phyloP scores from a whole-genome alignment of 257 asterid genomes.

The Buddleja alternifolia region DNA sequence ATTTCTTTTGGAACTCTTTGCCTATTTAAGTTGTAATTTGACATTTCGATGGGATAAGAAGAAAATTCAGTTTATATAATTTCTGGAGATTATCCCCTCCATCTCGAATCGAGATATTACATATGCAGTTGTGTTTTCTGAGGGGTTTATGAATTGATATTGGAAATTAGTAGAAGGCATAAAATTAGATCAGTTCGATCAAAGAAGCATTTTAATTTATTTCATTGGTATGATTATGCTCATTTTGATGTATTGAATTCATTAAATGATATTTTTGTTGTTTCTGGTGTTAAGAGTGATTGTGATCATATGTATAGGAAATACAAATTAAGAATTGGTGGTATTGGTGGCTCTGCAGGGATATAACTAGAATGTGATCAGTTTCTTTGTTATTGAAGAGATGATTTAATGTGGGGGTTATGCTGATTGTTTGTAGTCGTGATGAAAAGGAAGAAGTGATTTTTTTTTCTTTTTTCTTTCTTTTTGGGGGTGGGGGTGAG shows the following conservation, averaged over 20 bases:
- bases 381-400: not conserved
- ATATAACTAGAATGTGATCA: not conserved
- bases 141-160: not conserved
- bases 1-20: no score
- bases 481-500: not conserved
- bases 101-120: no score
- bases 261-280: not conserved
- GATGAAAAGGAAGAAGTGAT: constrained; percentile 15
- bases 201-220: not conserved
- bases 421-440: not conserved
- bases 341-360: not conserved
- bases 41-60: no score
- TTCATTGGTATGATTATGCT: constrained; percentile 6
- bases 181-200: not conserved
- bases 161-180: not conserved
- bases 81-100: no score
- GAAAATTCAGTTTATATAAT: no score
- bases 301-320: no score
- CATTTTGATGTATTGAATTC: not conserved
- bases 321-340: not conserved
- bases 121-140: no score
- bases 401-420: not conserved
- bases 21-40: no score
- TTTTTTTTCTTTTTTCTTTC: no score
- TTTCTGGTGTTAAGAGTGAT: not conserved